These are phyloP conservation scores for Colletotrichum lindemuthianum DNA, from an alignment of 2,329 filamentous ascomycete genomes.

Conservation along the genomic window DNA sequence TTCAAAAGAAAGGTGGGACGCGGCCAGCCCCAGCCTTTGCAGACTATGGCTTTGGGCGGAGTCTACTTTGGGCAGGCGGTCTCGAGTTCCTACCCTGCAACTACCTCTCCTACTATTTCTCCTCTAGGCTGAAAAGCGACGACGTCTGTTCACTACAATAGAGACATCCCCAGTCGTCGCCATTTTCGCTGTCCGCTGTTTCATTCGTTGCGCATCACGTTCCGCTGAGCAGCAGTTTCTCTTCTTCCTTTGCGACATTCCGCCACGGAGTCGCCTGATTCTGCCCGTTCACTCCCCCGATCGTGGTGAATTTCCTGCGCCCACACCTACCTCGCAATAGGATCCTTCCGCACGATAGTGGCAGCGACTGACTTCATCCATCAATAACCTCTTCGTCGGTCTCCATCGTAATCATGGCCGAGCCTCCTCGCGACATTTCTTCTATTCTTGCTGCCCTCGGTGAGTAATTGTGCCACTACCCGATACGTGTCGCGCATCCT, in stretches of 20 bases:
- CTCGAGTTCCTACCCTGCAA: constrained; percentile 30
- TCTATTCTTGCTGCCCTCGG: constrained; percentile 61
- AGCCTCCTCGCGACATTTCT: constrained; percentile 53
- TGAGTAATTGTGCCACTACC: constrained; percentile 44
- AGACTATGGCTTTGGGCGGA: constrained; percentile 8
- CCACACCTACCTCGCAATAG: too few species aligned
- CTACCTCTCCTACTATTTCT: background rate
- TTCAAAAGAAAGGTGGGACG: too few species aligned
- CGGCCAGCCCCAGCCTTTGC: background rate
- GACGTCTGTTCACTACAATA: too few species aligned
- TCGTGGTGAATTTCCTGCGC: too few species aligned
- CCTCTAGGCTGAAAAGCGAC: constrained; percentile 8
- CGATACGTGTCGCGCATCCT: constrained; percentile 1
- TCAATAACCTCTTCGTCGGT: too few species aligned
- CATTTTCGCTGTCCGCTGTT: too few species aligned
- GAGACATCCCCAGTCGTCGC: too few species aligned
- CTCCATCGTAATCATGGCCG: constrained; percentile 45
- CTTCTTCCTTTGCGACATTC: background rate
- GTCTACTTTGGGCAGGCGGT: constrained; percentile 35
- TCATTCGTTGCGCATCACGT: too few species aligned
- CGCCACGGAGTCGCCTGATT: background rate
- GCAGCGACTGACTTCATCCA: too few species aligned
- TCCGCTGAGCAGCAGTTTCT: background rate
- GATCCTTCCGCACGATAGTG: too few species aligned
- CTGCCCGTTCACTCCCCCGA: too few species aligned